These are phyloP conservation scores for Xerocomellus intermedius DNA, from an alignment of 768 basidiomycete genomes.

Conservation along the genomic window DNA sequence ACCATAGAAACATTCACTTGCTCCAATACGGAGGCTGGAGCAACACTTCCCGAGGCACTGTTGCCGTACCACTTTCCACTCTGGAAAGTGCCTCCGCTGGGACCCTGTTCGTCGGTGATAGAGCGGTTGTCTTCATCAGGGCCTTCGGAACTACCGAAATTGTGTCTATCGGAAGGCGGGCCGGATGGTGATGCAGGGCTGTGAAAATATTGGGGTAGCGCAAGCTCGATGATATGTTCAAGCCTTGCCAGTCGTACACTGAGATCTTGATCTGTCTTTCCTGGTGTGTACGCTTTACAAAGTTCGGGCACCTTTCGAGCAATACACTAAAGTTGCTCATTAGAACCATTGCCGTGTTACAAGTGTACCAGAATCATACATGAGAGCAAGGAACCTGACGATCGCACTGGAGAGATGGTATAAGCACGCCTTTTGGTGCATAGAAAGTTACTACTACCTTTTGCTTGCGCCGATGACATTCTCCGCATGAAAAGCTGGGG, in stretches of 20 bases:
- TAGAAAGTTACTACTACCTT: conserved; percentile 47
- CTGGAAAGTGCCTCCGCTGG: conserved; percentile 73
- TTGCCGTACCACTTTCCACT: conserved; percentile 86
- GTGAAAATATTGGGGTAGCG: conserved; percentile 70
- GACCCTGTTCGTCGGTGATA: conserved; percentile 75
- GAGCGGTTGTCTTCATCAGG: conserved; percentile 68
- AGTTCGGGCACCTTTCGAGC: conserved; percentile 85
- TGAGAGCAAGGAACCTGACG: conserved; percentile 83
- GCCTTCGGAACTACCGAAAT: conserved; percentile 47
- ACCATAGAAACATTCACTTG: conserved; percentile 50
- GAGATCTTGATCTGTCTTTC: conserved; percentile 82
- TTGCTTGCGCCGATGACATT: conserved; percentile 87
- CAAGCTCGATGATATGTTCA: conserved; percentile 78
- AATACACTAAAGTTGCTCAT: conserved; percentile 53
- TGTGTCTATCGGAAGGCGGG: conserved; percentile 34
- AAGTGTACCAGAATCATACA: conserved; percentile 41
- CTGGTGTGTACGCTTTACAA: conserved; percentile 86
- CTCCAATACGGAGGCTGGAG: conserved; percentile 74
- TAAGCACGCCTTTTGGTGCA: conserved; percentile 21
- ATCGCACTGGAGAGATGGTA: conserved; percentile 59
- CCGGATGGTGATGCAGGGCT: conserved; percentile 38
- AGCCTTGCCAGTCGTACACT: conserved; percentile 69
- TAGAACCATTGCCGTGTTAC: conserved; percentile 7
- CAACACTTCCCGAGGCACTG: conserved; percentile 80
- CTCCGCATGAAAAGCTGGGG: conserved; percentile 76